Evolutionary conservation across 768 basidiomycete species (phyloP), one percentile per base, ranked within the genome.

Genomic region (Lyophyllum decastes): DNA sequence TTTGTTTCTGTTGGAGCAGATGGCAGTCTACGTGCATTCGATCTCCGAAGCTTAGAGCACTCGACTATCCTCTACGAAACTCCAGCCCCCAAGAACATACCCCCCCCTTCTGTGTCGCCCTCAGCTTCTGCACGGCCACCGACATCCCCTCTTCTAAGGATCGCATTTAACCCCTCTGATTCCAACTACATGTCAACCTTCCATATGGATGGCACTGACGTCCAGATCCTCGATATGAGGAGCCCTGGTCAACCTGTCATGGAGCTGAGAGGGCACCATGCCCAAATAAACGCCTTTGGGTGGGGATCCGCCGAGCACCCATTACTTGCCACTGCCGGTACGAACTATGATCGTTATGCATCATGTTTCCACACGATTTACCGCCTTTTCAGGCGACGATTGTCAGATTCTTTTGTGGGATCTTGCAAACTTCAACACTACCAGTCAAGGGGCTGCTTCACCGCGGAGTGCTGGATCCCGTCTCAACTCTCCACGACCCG

Each of bases 1-100:
- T 99, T 99, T 70, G 95, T 98, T 35, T 97, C 95, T 5, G 97
- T 98, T 24, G 97, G 97, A 22, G 96, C 96, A 27, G 97, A 99
- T 68, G 97, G 97, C 11, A 94, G 91, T 62, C 77, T 98, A 50
- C 91, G 97, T 52, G 95, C 96, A 12, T 99, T 98, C 72, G 97
- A 99, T 73, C 79, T 99, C 55, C 88, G 97, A 49, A 93, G 92
- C 64, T 82, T 99, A 45, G 97, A 99, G 71, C 97, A 98, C 73
- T 97, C 94, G 12, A 99, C 97, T 11, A 99, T 99, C 66, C 81
- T 98, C 40, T 99, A 98, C 72, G 97, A 99, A 76, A 92, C 90
- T 0, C 89, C 90, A 2, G 83, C 88, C 4, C 90, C 92, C 0
- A 91, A 92, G 71, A 85, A 85, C 63, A 75, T 83, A 2, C 80